Evolutionary conservation across 2,329 filamentous ascomycete genomes (phyloP), one percentile per base, ranked within the genome.

Genomic region (Beauveria sp.): DNA sequence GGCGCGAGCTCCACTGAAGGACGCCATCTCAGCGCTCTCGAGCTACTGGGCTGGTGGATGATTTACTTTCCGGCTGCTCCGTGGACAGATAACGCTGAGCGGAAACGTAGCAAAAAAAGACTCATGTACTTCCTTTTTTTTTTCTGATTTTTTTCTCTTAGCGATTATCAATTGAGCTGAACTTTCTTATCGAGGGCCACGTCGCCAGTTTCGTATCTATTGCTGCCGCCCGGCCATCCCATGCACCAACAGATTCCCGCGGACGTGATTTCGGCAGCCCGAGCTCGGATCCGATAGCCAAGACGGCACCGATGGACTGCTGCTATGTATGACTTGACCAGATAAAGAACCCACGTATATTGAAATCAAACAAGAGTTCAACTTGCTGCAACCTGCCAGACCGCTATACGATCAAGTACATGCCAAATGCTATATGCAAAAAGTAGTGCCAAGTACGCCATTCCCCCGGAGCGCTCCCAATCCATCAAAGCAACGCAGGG

Each of bases 231-330:
- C 10, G 5, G 8, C 22, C 22, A 18, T 22, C 22, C 24, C 22
- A 26, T 47, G 14, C 22, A 24, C 16, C 20, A 7, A 47, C 43
- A 12, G 20, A 16, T 37, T 37, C 20, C 37, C 26, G 55, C 46
- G 47, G 47, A 52, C 30, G 9, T 44, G 40, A n/a, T 20, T 8
- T 52, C 47, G 37, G 55, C 40, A 46, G 12, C 24, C 48, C 47
- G 47, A 59, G 48, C 56, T 59, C 48, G 47, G 56, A 52, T 53
- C 40, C 56, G 48, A 59, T 46, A 28, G 18, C 44, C 18, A 41
- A 6, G 5, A 46, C n/a, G 14, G n/a, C 20, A 37, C 40, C 12
- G n/a, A 47, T 48, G 24, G n/a, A 26, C 34, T 43, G 14, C 9
- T n/a, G 9, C 48, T 5, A 34, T 34, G 22, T 6, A 28, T 10